Conservation (phyloP, 139 green algal species). For the Limnomonas spitsbergensis region DNA sequence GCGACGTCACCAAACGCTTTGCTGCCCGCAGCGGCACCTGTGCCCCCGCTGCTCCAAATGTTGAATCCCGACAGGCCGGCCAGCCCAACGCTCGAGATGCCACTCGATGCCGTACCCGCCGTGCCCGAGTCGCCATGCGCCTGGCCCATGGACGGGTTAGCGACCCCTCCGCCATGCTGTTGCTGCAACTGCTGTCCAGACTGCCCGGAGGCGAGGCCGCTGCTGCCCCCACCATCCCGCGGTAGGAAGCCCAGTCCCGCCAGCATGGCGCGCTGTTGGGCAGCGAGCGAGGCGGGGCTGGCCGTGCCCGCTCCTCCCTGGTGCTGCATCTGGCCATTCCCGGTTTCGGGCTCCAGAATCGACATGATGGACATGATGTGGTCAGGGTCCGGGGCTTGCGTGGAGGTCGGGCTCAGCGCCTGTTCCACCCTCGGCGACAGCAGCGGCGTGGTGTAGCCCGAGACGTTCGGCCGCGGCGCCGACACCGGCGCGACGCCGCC, state of each 20-base stretch:
- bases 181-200: not conserved
- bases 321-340: not conserved
- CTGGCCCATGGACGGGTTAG: no score
- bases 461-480: not conserved
- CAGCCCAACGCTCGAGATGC: not conserved
- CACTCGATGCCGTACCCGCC: no score
- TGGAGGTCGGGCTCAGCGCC: not conserved
- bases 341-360: slow-evolving; percentile 33
- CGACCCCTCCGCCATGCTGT: not conserved
- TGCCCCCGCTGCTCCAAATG: not conserved
- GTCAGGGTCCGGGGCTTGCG: slow-evolving; percentile 5
- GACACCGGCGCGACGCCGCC: not conserved
- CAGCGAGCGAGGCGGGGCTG: not conserved
- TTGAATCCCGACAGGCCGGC: not conserved
- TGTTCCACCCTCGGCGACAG: slow-evolving; percentile 2
- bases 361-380: slow-evolving; percentile 50
- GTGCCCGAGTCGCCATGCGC: no score
- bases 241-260: not conserved
- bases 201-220: not conserved
- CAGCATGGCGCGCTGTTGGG: not conserved
- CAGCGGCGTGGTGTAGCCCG: not conserved
- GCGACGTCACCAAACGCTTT: not conserved
- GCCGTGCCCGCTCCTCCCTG: not conserved
- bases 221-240: not conserved
- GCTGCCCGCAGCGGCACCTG: not conserved